A percentile compares a stretch with the other conserved stretches of the same genome.
Evolutionary conservation across 164 flowering plant genomes (phyloP).

Genomic region (Magnolia officinalis): DNA sequence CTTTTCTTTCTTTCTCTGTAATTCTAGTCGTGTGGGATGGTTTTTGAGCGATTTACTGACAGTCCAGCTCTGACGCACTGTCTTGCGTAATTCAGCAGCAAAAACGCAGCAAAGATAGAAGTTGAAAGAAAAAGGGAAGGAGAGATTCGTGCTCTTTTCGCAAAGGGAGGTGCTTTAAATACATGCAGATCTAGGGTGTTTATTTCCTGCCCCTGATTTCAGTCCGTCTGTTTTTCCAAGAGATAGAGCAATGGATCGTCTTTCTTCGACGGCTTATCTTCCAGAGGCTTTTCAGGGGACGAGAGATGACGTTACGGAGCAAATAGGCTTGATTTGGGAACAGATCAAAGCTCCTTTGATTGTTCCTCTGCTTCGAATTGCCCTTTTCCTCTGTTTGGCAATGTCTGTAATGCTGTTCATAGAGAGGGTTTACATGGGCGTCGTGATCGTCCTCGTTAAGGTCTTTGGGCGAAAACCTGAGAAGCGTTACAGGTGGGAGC

Average conservation of each 20-base stretch:
- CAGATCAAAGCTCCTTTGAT: conserved; percentile 64
- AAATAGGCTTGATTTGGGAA: conserved; percentile 60
- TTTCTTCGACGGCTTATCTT: conserved; percentile 34
- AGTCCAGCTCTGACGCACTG: conserved; percentile 25
- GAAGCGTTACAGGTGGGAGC: conserved; percentile 78
- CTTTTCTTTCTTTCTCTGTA: conserved; percentile 1
- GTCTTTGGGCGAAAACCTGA: conserved; percentile 87
- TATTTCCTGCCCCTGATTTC: neutral
- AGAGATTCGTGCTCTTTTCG: conserved; percentile 32
- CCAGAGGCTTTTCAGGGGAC: conserved; percentile 50
- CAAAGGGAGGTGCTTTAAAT: conserved; percentile 14
- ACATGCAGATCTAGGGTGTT: conserved; percentile 26
- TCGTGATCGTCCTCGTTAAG: conserved; percentile 73
- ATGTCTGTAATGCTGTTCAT: conserved; percentile 88
- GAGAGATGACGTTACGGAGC: conserved; percentile 48
- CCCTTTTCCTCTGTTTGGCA: conserved; percentile 46
- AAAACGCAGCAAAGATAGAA: conserved; percentile 12
- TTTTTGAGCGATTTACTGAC: conserved; percentile 24
- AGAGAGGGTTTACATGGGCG: conserved; percentile 88
- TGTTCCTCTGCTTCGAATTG: conserved; percentile 56
- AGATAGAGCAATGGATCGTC: conserved; percentile 37
- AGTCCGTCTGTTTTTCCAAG: neutral
- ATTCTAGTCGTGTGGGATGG: conserved; percentile 14
- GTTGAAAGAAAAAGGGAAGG: conserved; percentile 3
- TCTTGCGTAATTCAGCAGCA: conserved; percentile 36